Percentiles rank a stretch among this genome's conserved stretches.
Evolutionary conservation across 129 eudicot species (phyloP).

Genomic region (Pseudognaphalium luteoalbum): DNA sequence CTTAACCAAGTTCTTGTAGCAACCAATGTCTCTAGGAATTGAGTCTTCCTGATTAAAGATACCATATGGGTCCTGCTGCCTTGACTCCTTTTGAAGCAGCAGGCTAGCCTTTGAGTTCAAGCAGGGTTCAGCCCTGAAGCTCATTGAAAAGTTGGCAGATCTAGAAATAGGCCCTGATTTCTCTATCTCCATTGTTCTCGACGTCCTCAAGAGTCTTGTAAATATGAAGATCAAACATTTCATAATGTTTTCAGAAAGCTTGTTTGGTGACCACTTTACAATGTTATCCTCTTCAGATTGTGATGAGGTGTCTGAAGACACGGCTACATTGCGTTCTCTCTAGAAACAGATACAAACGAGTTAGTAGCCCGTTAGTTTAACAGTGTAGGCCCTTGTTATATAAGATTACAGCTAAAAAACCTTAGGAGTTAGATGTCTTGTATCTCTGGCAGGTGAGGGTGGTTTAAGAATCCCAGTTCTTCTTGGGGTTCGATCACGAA

Average conservation of each 20-base stretch:
- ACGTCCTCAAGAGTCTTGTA: conserved; percentile 69
- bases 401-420: conserved; percentile 31
- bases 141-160: conserved; percentile 68
- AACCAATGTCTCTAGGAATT: conserved; percentile 88
- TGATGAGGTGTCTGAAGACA: conserved; percentile 34
- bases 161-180: conserved; percentile 83
- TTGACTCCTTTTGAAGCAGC: conserved; percentile 70
- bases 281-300: conserved; percentile 62
- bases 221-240: conserved; percentile 78
- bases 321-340: conserved; percentile 61
- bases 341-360: conserved; percentile 20
- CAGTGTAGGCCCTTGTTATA: not conserved
- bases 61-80: conserved; percentile 90
- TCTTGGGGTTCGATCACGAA: conserved; percentile 45
- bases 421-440: conserved; percentile 69
- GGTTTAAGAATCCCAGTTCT: conserved; percentile 62
- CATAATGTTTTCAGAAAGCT: conserved; percentile 91
- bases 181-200: conserved; percentile 81
- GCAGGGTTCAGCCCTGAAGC: conserved; percentile 81
- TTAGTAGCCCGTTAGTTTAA: not conserved
- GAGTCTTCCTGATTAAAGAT: conserved; percentile 83
- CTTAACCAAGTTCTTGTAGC: conserved; percentile 87
- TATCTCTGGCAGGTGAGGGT: conserved; percentile 71
- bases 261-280: conserved; percentile 76
- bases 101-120: conserved; percentile 59